Evolutionary conservation across 2,329 filamentous ascomycete genomes (phyloP), one percentile per base, ranked within the genome.

Genomic region (Alternaria burnsii): DNA sequence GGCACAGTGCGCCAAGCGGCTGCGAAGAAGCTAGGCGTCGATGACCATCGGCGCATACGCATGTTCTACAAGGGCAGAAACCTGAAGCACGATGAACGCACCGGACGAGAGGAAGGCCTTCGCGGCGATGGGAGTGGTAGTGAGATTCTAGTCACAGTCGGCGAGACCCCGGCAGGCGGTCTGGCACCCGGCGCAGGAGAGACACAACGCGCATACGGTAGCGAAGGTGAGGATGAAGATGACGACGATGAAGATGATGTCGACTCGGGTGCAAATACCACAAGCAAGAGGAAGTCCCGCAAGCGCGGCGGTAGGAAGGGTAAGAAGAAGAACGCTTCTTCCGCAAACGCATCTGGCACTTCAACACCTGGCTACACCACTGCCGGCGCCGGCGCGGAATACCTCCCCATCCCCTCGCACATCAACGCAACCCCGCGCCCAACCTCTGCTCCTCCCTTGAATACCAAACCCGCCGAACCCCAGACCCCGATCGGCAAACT

Each of bases 51-150:
- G 76, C 81, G 84, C 47, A 82, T 93, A 73, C 91, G 89, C 76
- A 83, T 94, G 72, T 83, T 91, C 59, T 92, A 91, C 82, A 92
- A 92, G 76, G 91, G 91, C 56, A 85, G 85, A 63, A 87, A 89
- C 66, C 79, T 94, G 52, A 91, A 90, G 76, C 87, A 91, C 66
- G 85, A 87, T 42, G 80, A 84, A 34, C 81, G 82, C 55, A 84
- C 84, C 2, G 84, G 87, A 57, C 82, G 85, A 61, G 83, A 86
- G 41, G 89, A 88, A 66, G 86, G 86, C 16, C 82, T 90, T 48
- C 73, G 79, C 30, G 79, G 82, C 57, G 88, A 88, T 74, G 85
- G 87, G 70, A 83, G 85, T 61, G 76, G 76, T 58, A 86, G 85
- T 70, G 88, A 90, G 76, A 80, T 91, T 41, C 71, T 89, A 61